phyloP scores from a whole-genome alignment of 2,329 filamentous ascomycete species.

The Neurospora crassa region DNA sequence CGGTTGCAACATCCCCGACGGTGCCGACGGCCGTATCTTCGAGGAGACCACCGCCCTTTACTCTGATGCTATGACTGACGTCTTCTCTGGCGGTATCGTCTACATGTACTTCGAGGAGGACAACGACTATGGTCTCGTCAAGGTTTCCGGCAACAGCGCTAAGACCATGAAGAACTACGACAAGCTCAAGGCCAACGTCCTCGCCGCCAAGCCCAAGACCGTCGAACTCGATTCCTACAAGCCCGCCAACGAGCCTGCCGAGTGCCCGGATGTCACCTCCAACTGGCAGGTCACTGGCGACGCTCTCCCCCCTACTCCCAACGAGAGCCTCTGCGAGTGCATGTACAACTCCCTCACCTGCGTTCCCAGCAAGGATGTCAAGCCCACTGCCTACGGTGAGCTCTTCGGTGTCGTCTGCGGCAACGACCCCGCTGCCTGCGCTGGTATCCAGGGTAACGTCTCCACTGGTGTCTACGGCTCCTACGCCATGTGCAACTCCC shows the following conservation, averaged over 20 bases:
- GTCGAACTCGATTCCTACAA: constrained; percentile 60
- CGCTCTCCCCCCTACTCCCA: constrained; percentile 71
- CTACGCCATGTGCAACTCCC: constrained; percentile 65
- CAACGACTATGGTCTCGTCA: constrained; percentile 80
- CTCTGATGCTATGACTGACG: constrained; percentile 66
- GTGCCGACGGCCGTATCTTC: constrained; percentile 63
- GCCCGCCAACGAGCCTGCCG: constrained; percentile 58
- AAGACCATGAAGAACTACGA: constrained; percentile 66
- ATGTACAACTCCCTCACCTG: constrained; percentile 71
- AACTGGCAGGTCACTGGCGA: constrained; percentile 60
- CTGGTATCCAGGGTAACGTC: constrained; percentile 58
- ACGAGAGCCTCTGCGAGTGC: constrained; percentile 72
- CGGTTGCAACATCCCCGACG: constrained; percentile 67
- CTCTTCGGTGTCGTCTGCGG: constrained; percentile 72
- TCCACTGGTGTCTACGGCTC: constrained; percentile 62
- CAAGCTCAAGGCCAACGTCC: constrained; percentile 60
- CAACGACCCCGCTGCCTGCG: constrained; percentile 44
- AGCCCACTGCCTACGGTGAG: constrained; percentile 48
- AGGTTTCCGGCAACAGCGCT: constrained; percentile 43
- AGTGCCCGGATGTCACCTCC: constrained; percentile 58
- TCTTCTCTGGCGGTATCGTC: constrained; percentile 94
- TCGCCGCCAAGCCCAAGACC: constrained; percentile 54
- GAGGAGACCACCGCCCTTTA: constrained; percentile 79
- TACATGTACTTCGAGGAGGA: constrained; percentile 96
- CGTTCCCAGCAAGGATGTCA: constrained; percentile 49